Base-by-base conservation (phyloP, 2,329 filamentous ascomycete genomes). In the Hymenoscyphus linearis region DNA sequence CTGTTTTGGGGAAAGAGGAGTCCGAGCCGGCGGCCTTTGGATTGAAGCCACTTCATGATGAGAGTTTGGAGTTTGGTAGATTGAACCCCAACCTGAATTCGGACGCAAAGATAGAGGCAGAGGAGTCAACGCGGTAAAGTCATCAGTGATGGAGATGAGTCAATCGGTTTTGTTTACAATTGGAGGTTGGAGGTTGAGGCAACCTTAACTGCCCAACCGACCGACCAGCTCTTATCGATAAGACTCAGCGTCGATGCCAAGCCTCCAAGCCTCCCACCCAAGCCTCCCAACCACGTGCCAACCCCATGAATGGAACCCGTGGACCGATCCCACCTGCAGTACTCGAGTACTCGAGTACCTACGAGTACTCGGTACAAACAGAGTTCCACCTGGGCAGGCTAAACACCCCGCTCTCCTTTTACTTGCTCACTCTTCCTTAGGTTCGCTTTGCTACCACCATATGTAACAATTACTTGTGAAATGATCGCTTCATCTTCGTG, bases 31-130 rank as follows among this genome's bases (percentile, higher is more conserved):
- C 52, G 25, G 7, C 16, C 40, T 35, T 57, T 62, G 25, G 52
- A 50, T 35, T 57, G 55, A 22, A 59, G 57, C 61, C 58, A 59
- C 31, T 61, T 61, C 56, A 60, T 60, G 22, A 25, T 60, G 25
- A 54, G 44, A 18, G 44, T 22, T 13, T 25, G 18, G 44, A 22
- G 6, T 10, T 50, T 50, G 44, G 44, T 22, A 25, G 18, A 50
- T 22, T 22, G 10, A 25, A 25, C 18, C 18, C 7, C 44, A 10
- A 47, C n/a, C 18, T 50, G 9, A 13, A 22, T 13, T 22, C 44
- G 18, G 22, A 18, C 9, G 18, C 44, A 4, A 25, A 13, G 44
- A 22, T 12, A 50, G 13, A 22, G 44, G 44, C n/a, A 50, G 22
- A 50, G 10, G 44, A 50, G 25, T 3, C 13, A 4, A 22, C 9